Conservation (phyloP, 1,139 yeast genomes). For the Yamadazyma sp. region DNA sequence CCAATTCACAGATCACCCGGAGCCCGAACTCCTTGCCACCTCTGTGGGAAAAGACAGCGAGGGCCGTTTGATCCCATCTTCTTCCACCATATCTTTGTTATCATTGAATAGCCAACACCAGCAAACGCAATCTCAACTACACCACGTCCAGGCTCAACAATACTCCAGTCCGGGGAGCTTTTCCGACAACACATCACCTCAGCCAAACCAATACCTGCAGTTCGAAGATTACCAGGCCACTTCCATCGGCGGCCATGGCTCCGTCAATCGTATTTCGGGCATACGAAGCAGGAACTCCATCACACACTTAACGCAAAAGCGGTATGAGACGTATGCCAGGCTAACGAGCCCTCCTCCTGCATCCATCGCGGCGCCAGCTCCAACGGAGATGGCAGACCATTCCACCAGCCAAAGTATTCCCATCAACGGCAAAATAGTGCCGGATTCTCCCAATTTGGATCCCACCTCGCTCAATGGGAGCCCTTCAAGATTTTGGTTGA, state of each 20-base stretch:
- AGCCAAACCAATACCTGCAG: conserved; percentile 4
- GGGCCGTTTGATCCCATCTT: conserved; percentile 52
- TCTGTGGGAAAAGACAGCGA: conserved; percentile 54
- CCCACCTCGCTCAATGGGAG: conserved; percentile 57
- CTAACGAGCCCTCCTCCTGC: conserved; percentile 26
- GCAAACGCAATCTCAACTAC: conserved; percentile 6
- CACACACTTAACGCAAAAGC: conserved; percentile 27
- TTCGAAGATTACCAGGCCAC: conserved; percentile 7
- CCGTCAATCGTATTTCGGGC: conserved; percentile 12
- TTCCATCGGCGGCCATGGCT: background rate
- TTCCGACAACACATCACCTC: conserved; percentile 5
- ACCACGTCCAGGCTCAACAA: conserved; percentile 7
- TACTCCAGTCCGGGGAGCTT: background rate
- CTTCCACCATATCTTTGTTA: conserved; percentile 53
- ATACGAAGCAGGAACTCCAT: conserved; percentile 31
- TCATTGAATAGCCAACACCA: conserved; percentile 37
- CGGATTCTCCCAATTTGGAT: conserved; percentile 53
- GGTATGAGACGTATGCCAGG: conserved; percentile 36
- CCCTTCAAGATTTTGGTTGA: conserved; percentile 55
- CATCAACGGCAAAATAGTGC: conserved; percentile 22
- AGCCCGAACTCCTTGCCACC: conserved; percentile 54
- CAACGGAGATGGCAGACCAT: conserved; percentile 12
- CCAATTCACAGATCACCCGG: conserved; percentile 37
- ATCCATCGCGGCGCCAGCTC: conserved; percentile 6
- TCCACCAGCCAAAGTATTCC: conserved; percentile 31